A percentile compares a stretch with the other conserved stretches of the same genome.
Conservation (phyloP, 257 asterid genomes). For the Primulina huaijiensis region DNA sequence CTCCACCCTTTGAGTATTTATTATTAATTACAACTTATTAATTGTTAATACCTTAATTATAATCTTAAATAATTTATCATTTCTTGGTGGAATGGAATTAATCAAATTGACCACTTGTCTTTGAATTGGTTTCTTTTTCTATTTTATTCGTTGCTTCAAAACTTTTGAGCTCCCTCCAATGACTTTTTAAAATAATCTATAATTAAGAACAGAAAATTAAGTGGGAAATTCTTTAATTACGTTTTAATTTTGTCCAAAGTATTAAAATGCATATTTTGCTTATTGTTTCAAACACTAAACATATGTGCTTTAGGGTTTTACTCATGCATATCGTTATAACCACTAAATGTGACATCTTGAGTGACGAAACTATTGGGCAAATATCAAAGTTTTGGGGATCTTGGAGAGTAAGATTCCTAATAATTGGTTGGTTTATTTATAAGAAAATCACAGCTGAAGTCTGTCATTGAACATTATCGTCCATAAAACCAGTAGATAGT, state of each 20-base stretch:
- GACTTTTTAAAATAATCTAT: too few species aligned
- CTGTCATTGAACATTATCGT: background rate
- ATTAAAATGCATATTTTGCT: too few species aligned
- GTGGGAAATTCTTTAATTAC: background rate
- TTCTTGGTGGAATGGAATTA: conserved; percentile 26
- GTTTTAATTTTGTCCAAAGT: background rate
- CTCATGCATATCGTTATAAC: too few species aligned
- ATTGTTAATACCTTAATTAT: background rate
- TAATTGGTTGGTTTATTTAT: too few species aligned
- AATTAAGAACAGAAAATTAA: too few species aligned
- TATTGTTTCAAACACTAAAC: too few species aligned
- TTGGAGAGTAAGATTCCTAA: too few species aligned
- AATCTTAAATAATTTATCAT: conserved; percentile 13
- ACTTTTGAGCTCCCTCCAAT: background rate
- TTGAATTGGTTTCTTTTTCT: background rate
- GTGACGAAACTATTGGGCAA: too few species aligned
- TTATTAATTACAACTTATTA: too few species aligned
- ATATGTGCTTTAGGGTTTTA: too few species aligned
- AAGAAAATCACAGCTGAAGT: too few species aligned
- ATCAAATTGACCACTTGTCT: conserved; percentile 11
- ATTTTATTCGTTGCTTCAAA: background rate
- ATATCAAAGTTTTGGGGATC: background rate
- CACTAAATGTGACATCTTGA: too few species aligned
- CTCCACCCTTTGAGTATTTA: background rate
- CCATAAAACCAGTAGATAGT: background rate